These are phyloP conservation scores for Bretschneidera sinensis DNA, from an alignment of 345 rosid genomes.

Conservation along the genomic window DNA sequence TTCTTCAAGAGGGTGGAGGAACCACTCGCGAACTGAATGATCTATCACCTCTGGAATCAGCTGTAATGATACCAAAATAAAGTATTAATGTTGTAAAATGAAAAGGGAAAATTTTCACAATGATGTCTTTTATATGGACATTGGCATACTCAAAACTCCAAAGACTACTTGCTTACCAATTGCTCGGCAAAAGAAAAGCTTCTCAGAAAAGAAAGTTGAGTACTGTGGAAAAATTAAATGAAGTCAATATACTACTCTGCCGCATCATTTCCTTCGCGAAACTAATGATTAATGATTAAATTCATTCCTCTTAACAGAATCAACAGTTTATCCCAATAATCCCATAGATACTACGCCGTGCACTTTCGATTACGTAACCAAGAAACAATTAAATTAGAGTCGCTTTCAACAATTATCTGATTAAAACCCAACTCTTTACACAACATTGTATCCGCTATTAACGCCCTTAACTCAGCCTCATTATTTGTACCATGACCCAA, in stretches of 20 bases:
- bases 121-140: not conserved
- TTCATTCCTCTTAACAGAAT: too few species aligned
- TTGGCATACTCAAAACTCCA: not conserved
- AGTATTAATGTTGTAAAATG: not conserved
- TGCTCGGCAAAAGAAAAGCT: constrained; percentile 31
- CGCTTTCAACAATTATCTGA: too few species aligned
- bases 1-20: constrained; percentile 70
- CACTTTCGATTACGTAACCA: too few species aligned
- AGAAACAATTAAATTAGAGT: too few species aligned
- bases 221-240: constrained; percentile 20
- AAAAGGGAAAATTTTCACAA: not conserved
- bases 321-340: too few species aligned
- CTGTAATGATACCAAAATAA: constrained; percentile 16
- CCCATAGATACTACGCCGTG: too few species aligned
- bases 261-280: too few species aligned
- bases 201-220: constrained; percentile 17
- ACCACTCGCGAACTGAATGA: constrained; percentile 47
- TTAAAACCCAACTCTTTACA: too few species aligned
- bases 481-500: too few species aligned
- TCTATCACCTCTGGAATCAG: constrained; percentile 53
- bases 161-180: constrained; percentile 24
- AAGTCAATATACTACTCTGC: not conserved
- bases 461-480: too few species aligned
- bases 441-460: too few species aligned
- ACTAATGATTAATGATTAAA: too few species aligned